Base-by-base conservation (phyloP, 2,329 filamentous ascomycete species). In the Colletotrichum zoysiae region DNA sequence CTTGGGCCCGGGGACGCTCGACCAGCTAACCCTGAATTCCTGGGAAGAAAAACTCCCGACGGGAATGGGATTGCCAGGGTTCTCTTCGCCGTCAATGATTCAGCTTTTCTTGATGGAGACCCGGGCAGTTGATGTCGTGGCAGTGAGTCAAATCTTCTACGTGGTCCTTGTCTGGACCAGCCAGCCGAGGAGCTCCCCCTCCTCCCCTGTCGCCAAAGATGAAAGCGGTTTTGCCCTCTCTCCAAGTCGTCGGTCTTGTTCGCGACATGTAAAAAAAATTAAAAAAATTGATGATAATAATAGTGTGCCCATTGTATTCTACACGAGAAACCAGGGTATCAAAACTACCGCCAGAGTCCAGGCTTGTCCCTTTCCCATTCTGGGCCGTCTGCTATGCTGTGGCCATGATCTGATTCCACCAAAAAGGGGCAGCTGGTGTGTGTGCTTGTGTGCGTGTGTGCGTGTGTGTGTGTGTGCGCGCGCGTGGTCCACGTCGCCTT, bases 301-400 rank as follows among this genome's bases (percentile, higher is more conserved):
- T 20, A 51, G 30, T 38, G n/a, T 62, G 9, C 35, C 23, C 60
- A 33, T 59, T 58, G 50, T 40, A 63, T 63, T 64, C 30, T 69
- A 55, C 50, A 55, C 65, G 57, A 67, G 50, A 64, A 57, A 30
- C 38, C 65, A 42, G 55, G 68, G 69, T 69, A 71, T 64, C 59
- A 71, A 71, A 68, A 60, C 62, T 70, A 57, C 67, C 53, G 53
- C 57, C 16, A 68, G 57, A 42, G 51, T 58, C 57, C 64, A 55
- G 64, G 62, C 30, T 67, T 35, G 18, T 50, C 56, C n/a, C 42
- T 14, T 20, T 42, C 30, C 35, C 30, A 16, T 38, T 23, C 35
- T 30, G 46, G 35, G 46, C 14, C 40, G 33, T 23, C 63, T 67
- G 59, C 66, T 69, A 40, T 26, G 20, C 44, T 46, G 7, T 46